Evolutionary conservation across 805 yeast species (phyloP).

Genomic region (Grigorovia transvaalensis): DNA sequence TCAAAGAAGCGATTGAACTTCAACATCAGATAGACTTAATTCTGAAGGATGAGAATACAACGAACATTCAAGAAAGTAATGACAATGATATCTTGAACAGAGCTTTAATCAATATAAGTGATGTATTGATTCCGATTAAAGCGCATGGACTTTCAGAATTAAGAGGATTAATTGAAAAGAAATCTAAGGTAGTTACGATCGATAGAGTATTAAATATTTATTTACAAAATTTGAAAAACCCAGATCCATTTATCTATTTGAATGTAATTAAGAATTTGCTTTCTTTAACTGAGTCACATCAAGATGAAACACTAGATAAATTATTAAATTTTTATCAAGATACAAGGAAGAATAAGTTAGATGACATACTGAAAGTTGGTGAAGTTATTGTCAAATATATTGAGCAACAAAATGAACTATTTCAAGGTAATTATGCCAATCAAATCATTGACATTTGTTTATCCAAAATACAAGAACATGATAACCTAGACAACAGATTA

Average conservation of each 20-base stretch:
- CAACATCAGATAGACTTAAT: background rate
- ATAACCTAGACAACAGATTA: constrained; percentile 42
- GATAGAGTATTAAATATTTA: constrained; percentile 53
- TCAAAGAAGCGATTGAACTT: constrained; percentile 2
- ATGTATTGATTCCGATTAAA: constrained; percentile 71
- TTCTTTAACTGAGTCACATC: constrained; percentile 40
- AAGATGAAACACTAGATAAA: constrained; percentile 28
- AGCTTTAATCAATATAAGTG: constrained; percentile 61
- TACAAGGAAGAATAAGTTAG: constrained; percentile 34
- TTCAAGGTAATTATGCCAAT: constrained; percentile 36
- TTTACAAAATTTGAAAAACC: constrained; percentile 53
- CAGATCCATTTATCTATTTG: constrained; percentile 80
- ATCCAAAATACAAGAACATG: constrained; percentile 28
- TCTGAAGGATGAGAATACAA: background rate
- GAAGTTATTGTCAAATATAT: constrained; percentile 64
- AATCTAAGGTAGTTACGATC: constrained; percentile 41
- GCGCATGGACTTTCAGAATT: constrained; percentile 75
- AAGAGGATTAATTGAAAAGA: constrained; percentile 40
- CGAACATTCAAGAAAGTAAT: background rate
- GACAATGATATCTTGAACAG: constrained; percentile 32
- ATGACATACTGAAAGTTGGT: constrained; percentile 68
- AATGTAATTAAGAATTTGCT: constrained; percentile 76
- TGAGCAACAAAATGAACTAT: constrained; percentile 37
- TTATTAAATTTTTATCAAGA: constrained; percentile 33
- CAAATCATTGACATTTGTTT: constrained; percentile 37